phyloP scores from a whole-genome alignment of 2,329 filamentous ascomycete genomes.

The Diaporthe sp. region DNA sequence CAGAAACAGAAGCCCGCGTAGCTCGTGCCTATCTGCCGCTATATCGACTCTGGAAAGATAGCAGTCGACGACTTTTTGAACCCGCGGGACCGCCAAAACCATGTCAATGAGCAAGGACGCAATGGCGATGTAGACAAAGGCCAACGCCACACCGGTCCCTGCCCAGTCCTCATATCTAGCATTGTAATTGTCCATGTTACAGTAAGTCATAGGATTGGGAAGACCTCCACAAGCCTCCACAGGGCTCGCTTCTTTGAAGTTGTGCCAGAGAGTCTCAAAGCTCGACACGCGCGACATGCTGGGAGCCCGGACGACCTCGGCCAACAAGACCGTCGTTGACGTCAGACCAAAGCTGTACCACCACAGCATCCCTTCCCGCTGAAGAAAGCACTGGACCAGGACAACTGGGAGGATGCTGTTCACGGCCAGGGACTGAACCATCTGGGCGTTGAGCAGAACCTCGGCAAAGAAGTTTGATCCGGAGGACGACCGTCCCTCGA shows the following conservation, averaged over 20 bases:
- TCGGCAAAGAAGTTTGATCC: neutral
- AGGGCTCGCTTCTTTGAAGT: neutral
- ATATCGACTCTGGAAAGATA: neutral
- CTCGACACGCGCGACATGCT: neutral
- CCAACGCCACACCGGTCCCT: neutral
- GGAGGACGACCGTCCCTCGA: neutral
- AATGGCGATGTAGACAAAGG: neutral
- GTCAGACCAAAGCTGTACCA: conserved; percentile 2
- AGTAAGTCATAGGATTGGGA: neutral
- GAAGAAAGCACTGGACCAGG: neutral
- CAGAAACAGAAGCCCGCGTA: neutral
- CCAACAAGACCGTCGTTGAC: neutral
- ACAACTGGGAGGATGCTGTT: neutral
- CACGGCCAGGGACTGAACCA: neutral
- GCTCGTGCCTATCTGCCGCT: neutral
- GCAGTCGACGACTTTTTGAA: too few relatives aligned
- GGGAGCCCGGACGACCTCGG: neutral
- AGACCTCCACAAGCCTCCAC: neutral
- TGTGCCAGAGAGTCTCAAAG: neutral
- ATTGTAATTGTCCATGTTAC: neutral
- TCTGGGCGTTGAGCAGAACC: neutral
- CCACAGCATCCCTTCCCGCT: conserved; percentile 1
- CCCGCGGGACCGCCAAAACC: neutral
- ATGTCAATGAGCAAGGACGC: neutral
- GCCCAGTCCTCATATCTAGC: neutral